phyloP scores from a whole-genome alignment of 2,329 filamentous ascomycete species.

The Venturiaceae sp. region DNA sequence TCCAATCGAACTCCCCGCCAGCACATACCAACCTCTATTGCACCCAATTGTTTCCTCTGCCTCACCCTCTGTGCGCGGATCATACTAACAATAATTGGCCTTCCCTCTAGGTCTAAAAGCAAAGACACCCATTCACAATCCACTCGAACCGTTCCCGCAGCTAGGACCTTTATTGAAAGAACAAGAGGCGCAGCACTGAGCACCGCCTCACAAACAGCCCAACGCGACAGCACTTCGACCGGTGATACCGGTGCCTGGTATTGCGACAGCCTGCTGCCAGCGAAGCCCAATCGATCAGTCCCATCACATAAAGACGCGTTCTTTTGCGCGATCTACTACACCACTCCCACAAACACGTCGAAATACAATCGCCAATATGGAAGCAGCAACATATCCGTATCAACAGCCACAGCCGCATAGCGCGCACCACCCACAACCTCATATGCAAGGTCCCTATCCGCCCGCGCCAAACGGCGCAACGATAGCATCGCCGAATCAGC shows the following conservation, averaged over 20 bases:
- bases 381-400: slow-evolving; percentile 34
- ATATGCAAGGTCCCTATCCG: slow-evolving; percentile 26
- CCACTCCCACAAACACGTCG: background rate
- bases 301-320: slow-evolving; percentile 4
- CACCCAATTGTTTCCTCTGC: slow-evolving; percentile 23
- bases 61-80: slow-evolving; percentile 16
- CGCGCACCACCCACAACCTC: slow-evolving; percentile 31
- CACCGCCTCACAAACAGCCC: slow-evolving; percentile 6
- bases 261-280: background rate
- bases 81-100: slow-evolving; percentile 21
- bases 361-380: slow-evolving; percentile 25
- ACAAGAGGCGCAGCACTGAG: slow-evolving; percentile 6
- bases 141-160: background rate
- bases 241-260: background rate
- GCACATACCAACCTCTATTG: slow-evolving; percentile 23
- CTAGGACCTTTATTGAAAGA: slow-evolving; percentile 4
- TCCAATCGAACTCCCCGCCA: slow-evolving; percentile 29
- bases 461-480: slow-evolving; percentile 26
- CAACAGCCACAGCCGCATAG: slow-evolving; percentile 32
- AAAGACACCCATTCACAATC: slow-evolving; percentile 6
- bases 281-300: background rate
- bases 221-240: background rate
- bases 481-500: slow-evolving; percentile 63
- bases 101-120: slow-evolving; percentile 8
- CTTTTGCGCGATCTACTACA: background rate